phyloP scores from a whole-genome alignment of 1,284 basidiomycete species.

The Trichosporon asahii region DNA sequence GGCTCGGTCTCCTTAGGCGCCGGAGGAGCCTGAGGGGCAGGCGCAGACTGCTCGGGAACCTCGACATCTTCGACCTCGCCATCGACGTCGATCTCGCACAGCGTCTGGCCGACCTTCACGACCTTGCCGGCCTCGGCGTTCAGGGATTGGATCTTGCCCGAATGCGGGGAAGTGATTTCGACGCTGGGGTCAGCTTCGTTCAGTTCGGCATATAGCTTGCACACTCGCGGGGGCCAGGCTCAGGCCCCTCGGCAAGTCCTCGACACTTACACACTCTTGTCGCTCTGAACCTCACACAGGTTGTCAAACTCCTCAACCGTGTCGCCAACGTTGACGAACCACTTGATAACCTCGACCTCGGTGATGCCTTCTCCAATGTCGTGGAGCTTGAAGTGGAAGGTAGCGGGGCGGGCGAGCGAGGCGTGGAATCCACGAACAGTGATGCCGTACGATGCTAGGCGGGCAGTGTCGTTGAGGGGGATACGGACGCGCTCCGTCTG shows the following conservation, averaged over 20 bases:
- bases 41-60: constrained; percentile 10
- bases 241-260: no score
- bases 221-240: no score
- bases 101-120: constrained; percentile 76
- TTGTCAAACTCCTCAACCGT: constrained; percentile 74
- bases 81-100: constrained; percentile 70
- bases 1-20: not conserved
- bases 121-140: constrained; percentile 78
- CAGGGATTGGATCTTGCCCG: constrained; percentile 70
- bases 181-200: constrained; percentile 58
- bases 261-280: constrained; percentile 60
- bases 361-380: constrained; percentile 88
- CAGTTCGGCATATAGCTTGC: no score
- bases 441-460: not conserved
- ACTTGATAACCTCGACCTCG: constrained; percentile 84
- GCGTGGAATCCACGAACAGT: constrained; percentile 19
- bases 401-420: constrained; percentile 12
- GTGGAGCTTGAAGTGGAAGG: constrained; percentile 71
- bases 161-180: constrained; percentile 85
- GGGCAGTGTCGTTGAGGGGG: constrained; percentile 6
- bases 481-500: constrained; percentile 7
- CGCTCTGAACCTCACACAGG: constrained; percentile 88
- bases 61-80: constrained; percentile 21
- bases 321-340: constrained; percentile 67
- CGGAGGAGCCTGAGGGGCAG: not conserved